Evolutionary conservation across 108 stramenopile genomes (phyloP).

Genomic region (Cyclotella choctawhatcheeana): DNA sequence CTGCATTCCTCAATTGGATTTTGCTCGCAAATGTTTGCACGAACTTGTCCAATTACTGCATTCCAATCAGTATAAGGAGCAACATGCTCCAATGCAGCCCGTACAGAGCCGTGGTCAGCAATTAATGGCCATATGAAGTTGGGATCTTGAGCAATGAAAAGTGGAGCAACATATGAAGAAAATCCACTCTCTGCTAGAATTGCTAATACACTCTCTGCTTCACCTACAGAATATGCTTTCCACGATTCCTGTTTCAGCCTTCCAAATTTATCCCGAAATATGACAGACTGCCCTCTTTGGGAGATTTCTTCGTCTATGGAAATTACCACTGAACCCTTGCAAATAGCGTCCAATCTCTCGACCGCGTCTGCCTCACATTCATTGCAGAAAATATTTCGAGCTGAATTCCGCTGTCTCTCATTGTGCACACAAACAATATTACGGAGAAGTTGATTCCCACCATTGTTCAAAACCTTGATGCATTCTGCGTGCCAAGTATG

Average conservation of each 20-base stretch:
- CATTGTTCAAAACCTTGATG: too few relatives aligned
- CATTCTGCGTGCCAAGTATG: neutral
- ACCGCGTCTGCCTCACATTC: conserved; percentile 16
- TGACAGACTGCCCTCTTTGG: conserved; percentile 5
- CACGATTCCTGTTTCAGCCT: neutral
- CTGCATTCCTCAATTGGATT: conserved; percentile 9
- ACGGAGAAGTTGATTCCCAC: too few relatives aligned
- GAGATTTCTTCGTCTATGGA: conserved; percentile 19
- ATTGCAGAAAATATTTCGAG: conserved; percentile 1
- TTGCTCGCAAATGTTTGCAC: conserved; percentile 9
- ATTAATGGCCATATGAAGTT: conserved; percentile 17
- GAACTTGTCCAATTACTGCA: neutral
- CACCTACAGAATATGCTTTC: neutral
- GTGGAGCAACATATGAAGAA: conserved; percentile 11
- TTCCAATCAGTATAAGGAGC: conserved; percentile 22
- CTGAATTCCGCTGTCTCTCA: too few relatives aligned
- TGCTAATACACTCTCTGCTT: conserved; percentile 5
- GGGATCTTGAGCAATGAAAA: conserved; percentile 23
- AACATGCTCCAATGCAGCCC: conserved; percentile 23
- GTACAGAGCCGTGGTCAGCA: conserved; percentile 11
- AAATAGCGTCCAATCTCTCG: conserved; percentile 22
- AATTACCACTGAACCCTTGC: conserved; percentile 8
- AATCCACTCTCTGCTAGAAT: conserved; percentile 2
- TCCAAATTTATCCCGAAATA: neutral
- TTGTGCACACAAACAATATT: too few relatives aligned